These are phyloP conservation scores for Priceomyces carsonii DNA, from an alignment of 805 yeast species.

Conservation along the genomic window DNA sequence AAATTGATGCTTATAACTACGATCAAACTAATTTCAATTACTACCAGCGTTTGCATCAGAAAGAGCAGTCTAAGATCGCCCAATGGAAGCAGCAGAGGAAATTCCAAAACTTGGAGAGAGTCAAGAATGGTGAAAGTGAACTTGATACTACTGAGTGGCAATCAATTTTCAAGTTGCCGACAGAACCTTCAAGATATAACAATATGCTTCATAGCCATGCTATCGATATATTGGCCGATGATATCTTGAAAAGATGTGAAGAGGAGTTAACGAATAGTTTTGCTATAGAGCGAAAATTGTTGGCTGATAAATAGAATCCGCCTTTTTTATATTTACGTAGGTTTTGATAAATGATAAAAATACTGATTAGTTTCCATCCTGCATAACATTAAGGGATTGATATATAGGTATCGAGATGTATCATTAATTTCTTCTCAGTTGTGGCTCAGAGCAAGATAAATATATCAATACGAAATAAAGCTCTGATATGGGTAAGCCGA, in stretches of 20 bases:
- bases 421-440: too few species aligned
- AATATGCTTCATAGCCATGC: slow-evolving; percentile 67
- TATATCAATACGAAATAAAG: not conserved
- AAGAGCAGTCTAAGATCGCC: slow-evolving; percentile 67
- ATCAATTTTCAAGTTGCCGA: slow-evolving; percentile 63
- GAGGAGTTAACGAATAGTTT: slow-evolving; percentile 63
- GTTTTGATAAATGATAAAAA: slow-evolving; percentile 1
- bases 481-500: slow-evolving; percentile 30
- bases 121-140: slow-evolving; percentile 55
- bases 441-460: too few species aligned
- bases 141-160: slow-evolving; percentile 67
- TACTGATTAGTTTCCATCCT: slow-evolving; percentile 1
- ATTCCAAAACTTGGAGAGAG: slow-evolving; percentile 62
- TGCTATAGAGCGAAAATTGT: slow-evolving; percentile 56
- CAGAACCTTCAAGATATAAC: slow-evolving; percentile 74
- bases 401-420: not conserved
- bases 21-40: slow-evolving; percentile 80
- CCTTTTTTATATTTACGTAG: slow-evolving; percentile 1
- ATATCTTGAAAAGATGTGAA: slow-evolving; percentile 69
- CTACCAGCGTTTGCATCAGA: slow-evolving; percentile 72
- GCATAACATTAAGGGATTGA: slow-evolving; percentile 1
- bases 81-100: slow-evolving; percentile 76
- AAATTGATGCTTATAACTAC: slow-evolving; percentile 73
- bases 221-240: slow-evolving; percentile 68
- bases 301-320: slow-evolving; percentile 13